A percentile compares a stretch with the other conserved stretches of the same genome.
phyloP scores from a whole-genome alignment of 148 eudicot genomes.

The Rheum nobile region DNA sequence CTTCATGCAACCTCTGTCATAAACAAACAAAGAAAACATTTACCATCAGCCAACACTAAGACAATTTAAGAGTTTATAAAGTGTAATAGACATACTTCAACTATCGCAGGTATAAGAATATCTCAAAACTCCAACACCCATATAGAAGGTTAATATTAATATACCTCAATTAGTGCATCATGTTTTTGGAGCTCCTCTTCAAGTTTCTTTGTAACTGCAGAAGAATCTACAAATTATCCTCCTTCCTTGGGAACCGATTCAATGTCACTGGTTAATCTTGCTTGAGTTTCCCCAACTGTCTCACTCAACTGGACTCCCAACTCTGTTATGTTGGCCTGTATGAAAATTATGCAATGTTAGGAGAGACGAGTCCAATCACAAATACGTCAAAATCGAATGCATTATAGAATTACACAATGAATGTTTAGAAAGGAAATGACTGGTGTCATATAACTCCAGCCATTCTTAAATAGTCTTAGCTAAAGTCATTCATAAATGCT shows the following conservation, averaged over 20 bases:
- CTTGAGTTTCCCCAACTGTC: slow-evolving; percentile 37
- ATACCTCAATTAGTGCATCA: slow-evolving; percentile 89
- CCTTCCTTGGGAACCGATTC: slow-evolving; percentile 24
- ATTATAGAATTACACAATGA: not conserved
- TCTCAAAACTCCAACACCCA: not conserved
- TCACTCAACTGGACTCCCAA: slow-evolving; percentile 57
- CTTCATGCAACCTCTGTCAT: slow-evolving; percentile 89
- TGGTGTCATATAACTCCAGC: not conserved
- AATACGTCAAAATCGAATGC: not conserved
- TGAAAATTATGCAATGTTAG: slow-evolving; percentile 3
- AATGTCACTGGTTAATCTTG: slow-evolving; percentile 15
- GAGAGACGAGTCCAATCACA: not conserved
- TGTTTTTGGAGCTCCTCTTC: slow-evolving; percentile 93
- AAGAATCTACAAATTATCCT: slow-evolving; percentile 52
- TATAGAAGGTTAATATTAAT: slow-evolving; percentile 2
- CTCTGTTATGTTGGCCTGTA: slow-evolving; percentile 47
- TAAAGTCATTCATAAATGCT: not conserved
- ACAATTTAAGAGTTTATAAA: not conserved
- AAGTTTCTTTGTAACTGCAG: slow-evolving; percentile 73
- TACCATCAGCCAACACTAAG: not conserved
- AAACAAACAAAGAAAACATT: not conserved
- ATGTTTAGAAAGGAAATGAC: not conserved
- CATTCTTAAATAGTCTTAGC: not conserved
- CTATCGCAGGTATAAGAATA: not conserved
- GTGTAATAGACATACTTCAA: not conserved